phyloP scores from a whole-genome alignment of 768 basidiomycete genomes.

The Clitopilus passeckerianus region DNA sequence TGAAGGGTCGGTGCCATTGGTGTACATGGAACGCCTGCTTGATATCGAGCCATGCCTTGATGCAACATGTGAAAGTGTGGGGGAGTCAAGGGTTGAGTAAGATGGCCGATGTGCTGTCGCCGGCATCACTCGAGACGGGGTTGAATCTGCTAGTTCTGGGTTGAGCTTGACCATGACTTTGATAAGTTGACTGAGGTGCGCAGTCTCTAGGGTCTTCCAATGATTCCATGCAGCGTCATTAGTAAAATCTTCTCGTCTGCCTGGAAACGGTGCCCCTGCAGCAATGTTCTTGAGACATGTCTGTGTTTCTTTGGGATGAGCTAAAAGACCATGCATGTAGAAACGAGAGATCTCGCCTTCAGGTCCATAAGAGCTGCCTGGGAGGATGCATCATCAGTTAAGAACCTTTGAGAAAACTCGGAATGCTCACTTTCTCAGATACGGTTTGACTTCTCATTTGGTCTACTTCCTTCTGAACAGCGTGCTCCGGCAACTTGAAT shows the following conservation, averaged over 20 bases:
- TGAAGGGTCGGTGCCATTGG: constrained; percentile 22
- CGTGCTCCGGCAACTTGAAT: constrained; percentile 68
- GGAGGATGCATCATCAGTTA: not conserved
- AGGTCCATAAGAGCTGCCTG: constrained; percentile 84
- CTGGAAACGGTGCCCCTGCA: constrained; percentile 78
- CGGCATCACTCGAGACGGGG: constrained; percentile 43
- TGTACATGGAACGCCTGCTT: constrained; percentile 60
- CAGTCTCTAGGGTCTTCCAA: constrained; percentile 79
- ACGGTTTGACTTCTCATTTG: constrained; percentile 54
- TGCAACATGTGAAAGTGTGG: constrained; percentile 12
- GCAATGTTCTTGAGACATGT: constrained; percentile 91
- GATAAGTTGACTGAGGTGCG: constrained; percentile 84
- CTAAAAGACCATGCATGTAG: constrained; percentile 7
- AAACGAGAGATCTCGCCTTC: constrained; percentile 46
- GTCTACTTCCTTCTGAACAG: constrained; percentile 72
- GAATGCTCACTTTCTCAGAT: constrained; percentile 62
- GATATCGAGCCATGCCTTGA: constrained; percentile 59
- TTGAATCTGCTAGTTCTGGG: constrained; percentile 80
- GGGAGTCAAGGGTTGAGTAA: constrained; percentile 38
- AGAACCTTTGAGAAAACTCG: not conserved
- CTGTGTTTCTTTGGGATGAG: constrained; percentile 30
- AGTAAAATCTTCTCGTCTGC: constrained; percentile 82
- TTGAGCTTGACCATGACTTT: constrained; percentile 82
- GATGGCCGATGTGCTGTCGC: constrained; percentile 46
- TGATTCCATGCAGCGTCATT: constrained; percentile 78